Base-by-base conservation (phyloP, 176 grass and related monocot species). In the Alloteropsis semialata region DNA sequence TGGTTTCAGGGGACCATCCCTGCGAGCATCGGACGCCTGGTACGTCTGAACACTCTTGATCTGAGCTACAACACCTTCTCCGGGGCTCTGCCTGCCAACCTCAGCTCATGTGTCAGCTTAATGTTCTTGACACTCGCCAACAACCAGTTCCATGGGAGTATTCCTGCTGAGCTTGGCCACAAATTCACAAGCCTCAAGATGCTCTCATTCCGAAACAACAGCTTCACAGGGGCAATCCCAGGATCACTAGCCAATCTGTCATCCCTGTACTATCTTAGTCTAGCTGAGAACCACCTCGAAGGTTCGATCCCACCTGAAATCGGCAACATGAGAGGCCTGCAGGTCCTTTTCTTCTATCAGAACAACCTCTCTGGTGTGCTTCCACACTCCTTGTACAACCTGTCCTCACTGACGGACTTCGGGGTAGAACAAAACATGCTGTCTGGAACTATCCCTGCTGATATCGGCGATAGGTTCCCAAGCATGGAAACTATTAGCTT, bases 301-400 rank as follows among this genome's bases (percentile, higher is more conserved):
- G 81, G 71, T 19, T 59, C n/a, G 34, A 84, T 84, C 24, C 81
- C 59, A 39, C 33, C 44, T 2, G 58, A 39, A 24, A 24, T 84
- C 0, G 45, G 81, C 36, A 83, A 14, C 9, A 50, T 64, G 29
- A 16, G 6, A 30, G 16, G 59, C 8, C 58, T 84, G 9, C 5
- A 51, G 69, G 5, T 14, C 43, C 44, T 83, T 53, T 4, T 14
- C 4, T 42, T 83, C 55, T 38, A 1, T 16, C 30, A 39, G 14
- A 83, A 83, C 57, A 50, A 25, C 12, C 81, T 74, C 57, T 65
- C 21, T 0, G 57, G 81, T 63, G 22, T 53, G 57, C 81, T 83
- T 75, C 57, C 69, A 24, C 37, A 74, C 16, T 14, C 56, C 17
- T 11, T 83, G 0, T 74, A 74, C 55, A 83, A 83, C 38, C 28